Evolutionary conservation across 257 asterid genomes (phyloP).

Genomic region (Mitragyna speciosa): DNA sequence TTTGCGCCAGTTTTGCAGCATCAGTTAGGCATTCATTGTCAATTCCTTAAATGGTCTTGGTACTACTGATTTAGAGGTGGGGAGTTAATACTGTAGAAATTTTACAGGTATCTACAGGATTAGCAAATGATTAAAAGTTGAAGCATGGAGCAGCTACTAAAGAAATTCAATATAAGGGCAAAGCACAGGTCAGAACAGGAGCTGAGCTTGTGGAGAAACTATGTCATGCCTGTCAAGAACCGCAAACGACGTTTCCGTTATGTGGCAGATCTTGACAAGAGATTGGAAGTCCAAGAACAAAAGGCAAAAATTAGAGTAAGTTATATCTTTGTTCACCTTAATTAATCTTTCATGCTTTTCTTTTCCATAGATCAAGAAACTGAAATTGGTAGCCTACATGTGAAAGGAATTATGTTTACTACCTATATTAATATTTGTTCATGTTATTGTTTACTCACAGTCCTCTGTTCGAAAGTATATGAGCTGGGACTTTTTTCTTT

Average conservation of each 20-base stretch:
- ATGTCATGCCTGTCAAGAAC: conserved; percentile 34
- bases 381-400: not conserved
- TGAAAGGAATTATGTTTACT: not conserved
- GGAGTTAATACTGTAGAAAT: not conserved
- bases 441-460: not conserved
- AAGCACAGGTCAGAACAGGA: conserved; percentile 46
- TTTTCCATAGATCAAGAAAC: not conserved
- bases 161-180: conserved; percentile 48
- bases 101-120: not conserved
- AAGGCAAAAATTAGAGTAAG: not conserved
- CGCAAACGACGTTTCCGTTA: conserved; percentile 8
- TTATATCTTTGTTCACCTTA: not conserved
- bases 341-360: not conserved
- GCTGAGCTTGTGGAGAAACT: conserved; percentile 45
- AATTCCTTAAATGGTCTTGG: not conserved
- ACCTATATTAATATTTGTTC: not conserved
- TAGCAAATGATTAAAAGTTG: conserved; percentile 5
- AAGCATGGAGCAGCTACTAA: not conserved
- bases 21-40: not conserved
- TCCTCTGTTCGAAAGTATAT: not conserved
- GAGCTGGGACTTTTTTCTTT: not conserved
- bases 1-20: not conserved
- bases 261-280: conserved; percentile 8
- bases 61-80: not conserved
- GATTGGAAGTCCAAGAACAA: not conserved